Base-by-base conservation (phyloP, 768 basidiomycete genomes). In the Boletus eberwhitei region DNA sequence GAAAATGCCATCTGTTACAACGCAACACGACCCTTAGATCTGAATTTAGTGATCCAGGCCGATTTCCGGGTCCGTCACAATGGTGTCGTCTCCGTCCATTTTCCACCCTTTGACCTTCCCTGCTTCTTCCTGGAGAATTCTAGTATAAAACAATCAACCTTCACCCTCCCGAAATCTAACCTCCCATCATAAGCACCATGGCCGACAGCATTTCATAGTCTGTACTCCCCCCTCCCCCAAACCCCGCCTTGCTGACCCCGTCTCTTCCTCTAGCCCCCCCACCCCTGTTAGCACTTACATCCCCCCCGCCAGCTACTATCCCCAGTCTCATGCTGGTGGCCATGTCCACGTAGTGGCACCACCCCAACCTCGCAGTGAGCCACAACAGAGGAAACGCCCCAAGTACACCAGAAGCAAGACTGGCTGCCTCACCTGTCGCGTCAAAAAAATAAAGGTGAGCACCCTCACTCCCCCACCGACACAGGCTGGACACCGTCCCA, bases 371-470 rank as follows among this genome's bases (percentile, higher is more conserved):
- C 78, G 80, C 48, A 73, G 71, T 35, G 87, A 77, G 24, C 64
- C 77, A 16, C 77, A 79, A n/a, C 75, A 77, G 63, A 81, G 90
- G 55, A 91, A 90, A 69, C 86, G 90, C 35, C 91, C 90, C 46
- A 97, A 97, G 77, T 95, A 95, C 64, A 93, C 90, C 58, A 83
- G 94, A 63, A 92, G 90, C 73, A 94, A 96, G 76, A 93, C 93
- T 1, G 94, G 94, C 22, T 98, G 94, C 69, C 74, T 96, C 68
- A 94, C 91, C 40, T 98, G 94, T 79, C 82, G 94, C 63, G 83
- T 85, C 58, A 94, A 95, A 79, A 91, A 96, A 79, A 92, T 98
- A 66, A 97, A 97, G 82, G 90, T 90, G 59, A 50, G 79, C 67
- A 51, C 51, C 51, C 43, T 44, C 39, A n/a, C 52, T 2, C 43